Percentiles rank a stretch among this genome's conserved stretches.
Conservation (phyloP, 495 filamentous ascomycete species). For the Aspergillus nanangensis region DNA sequence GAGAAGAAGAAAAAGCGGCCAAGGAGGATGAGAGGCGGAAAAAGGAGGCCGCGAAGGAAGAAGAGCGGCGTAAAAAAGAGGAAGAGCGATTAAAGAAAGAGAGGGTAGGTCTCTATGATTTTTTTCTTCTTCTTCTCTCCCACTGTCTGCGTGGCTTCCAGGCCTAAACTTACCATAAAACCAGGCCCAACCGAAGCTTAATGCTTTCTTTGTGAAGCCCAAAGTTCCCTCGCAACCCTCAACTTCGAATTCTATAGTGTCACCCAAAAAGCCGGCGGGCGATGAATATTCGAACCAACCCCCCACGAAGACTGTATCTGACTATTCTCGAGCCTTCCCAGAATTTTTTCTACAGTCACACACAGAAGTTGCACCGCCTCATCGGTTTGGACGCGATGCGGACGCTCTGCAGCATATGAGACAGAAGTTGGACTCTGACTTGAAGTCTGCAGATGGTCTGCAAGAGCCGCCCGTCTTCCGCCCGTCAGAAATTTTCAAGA, state of each 20-base stretch:
- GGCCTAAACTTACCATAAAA: no score
- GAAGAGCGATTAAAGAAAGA: conserved; percentile 66
- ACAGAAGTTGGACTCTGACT: conserved; percentile 44
- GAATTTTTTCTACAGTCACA: conserved; percentile 71
- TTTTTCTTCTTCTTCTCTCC: neutral
- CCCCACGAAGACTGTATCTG: conserved; percentile 30
- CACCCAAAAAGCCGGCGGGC: conserved; percentile 17
- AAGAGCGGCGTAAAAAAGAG: conserved; percentile 55
- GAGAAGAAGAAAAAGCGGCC: conserved; percentile 57
- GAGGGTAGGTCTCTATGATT: conserved; percentile 41
- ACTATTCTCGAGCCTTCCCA: conserved; percentile 70
- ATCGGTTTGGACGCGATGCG: conserved; percentile 52
- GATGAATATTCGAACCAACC: conserved; percentile 12
- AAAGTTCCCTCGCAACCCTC: conserved; percentile 19
- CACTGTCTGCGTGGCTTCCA: conserved; percentile 7
- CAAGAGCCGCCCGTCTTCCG: conserved; percentile 39
- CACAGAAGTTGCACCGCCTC: conserved; percentile 54
- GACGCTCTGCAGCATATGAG: conserved; percentile 43
- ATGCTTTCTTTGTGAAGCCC: conserved; percentile 58
- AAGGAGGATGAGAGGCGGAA: conserved; percentile 21
- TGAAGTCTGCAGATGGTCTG: conserved; percentile 22
- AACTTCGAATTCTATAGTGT: conserved; percentile 15
- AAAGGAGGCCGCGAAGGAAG: conserved; percentile 49
- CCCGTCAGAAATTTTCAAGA: conserved; percentile 53
- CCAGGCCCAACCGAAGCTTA: conserved; percentile 56